Evolutionary conservation across 768 basidiomycete genomes (phyloP).

Genomic region (Candolleomyces eurysporus): DNA sequence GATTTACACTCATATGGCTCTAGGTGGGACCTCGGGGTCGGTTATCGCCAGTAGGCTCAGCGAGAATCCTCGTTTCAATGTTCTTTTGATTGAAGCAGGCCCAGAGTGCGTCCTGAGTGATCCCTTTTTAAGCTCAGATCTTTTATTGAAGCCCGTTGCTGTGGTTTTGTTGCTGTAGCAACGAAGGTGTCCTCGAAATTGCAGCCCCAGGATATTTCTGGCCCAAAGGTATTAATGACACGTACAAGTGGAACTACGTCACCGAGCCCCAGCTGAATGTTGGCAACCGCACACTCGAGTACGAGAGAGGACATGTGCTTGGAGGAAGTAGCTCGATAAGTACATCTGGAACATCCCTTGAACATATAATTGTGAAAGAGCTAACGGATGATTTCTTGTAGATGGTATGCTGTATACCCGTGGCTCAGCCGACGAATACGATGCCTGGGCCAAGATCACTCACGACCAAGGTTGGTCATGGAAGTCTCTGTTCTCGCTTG

Average conservation of each 20-base stretch:
- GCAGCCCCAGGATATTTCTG: no score
- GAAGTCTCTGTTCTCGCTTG: not conserved
- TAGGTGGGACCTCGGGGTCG: no score
- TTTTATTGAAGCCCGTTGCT: no score
- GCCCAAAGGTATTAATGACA: not conserved
- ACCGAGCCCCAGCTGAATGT: not conserved
- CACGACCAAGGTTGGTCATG: conserved; percentile 7
- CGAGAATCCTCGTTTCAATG: no score
- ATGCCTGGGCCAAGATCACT: conserved; percentile 6
- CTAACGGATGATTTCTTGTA: not conserved
- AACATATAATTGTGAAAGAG: not conserved
- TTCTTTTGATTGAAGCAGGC: no score
- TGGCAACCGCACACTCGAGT: not conserved
- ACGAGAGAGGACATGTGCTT: conserved; percentile 1
- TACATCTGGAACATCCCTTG: not conserved
- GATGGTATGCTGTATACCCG: conserved; percentile 12
- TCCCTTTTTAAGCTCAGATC: no score
- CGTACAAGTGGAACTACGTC: conserved; percentile 5
- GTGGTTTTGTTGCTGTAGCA: no score
- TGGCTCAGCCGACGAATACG: conserved; percentile 5
- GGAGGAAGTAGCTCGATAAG: conserved; percentile 5
- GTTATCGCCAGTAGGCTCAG: no score
- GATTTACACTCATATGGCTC: no score
- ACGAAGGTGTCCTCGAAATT: no score
- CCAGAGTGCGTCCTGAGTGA: no score